Evolutionary conservation across 441 rosid species (phyloP), one percentile per base, ranked within the genome.

Genomic region (Euphorbia schlechtendalii): DNA sequence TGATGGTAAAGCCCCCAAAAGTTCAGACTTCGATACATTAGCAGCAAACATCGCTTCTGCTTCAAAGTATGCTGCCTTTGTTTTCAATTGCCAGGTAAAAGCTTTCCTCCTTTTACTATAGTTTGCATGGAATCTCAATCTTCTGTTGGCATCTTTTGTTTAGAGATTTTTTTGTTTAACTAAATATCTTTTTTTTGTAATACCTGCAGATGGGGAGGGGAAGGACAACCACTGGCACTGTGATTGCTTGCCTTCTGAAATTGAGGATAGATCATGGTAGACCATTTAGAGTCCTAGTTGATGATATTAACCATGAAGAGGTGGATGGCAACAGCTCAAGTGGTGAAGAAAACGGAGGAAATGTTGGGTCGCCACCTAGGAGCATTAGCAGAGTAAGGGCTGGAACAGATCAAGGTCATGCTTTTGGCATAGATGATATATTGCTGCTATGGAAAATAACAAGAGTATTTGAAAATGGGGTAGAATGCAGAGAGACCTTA

Each of bases 151-250:
- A 54, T 21, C 64, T 65, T 53, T 45, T 58, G 48, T 32, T 46
- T 6, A 11, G 21, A 3, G 17, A 38, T 54, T 54, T 72, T 43
- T 30, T 71, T 27, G 61, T 66, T 64, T 56, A 41, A n/a, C 43
- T 69, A 43, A 67, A 34, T 77, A 65, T 70, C 57, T 61, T 36
- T 71, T 61, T 36, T 71, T 59, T 68, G 51, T 63, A 32, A 58
- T 54, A 45, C 65, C 71, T 68, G 59, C 83, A 95, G 99, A 95
- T 95, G 97, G 99, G 99, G 71, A 92, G 89, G 82, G 99, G 99
- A 78, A 92, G 99, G 83, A 95, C 99, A 21, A 95, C 99, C 38
- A 88, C 98, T 54, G 99, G 98, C 65, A 92, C 99, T 61, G 99
- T 95, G 56, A 92, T 95, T 76, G 98, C 98, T 53, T 95, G 99